A percentile compares a stretch with the other conserved stretches of the same genome.
Evolutionary conservation across 1,139 yeast species (phyloP).

Genomic region (Hyphopichia wangnamkhiaoensis): DNA sequence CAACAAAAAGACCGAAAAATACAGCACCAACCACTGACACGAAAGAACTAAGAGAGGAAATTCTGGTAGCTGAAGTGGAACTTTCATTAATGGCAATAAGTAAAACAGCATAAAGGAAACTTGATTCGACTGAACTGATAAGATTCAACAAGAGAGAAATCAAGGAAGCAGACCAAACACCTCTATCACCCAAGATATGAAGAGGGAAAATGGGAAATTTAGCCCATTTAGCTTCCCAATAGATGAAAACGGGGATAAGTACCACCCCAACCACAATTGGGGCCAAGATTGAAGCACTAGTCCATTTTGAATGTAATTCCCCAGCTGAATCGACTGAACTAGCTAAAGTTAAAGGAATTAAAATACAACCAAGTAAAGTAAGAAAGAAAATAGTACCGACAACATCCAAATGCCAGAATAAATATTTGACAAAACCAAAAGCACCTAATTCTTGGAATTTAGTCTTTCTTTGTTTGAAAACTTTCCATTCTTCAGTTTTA

Average conservation of each 20-base stretch:
- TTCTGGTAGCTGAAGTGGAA: constrained; percentile 36
- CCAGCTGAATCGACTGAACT: constrained; percentile 22
- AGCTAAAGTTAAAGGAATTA: constrained; percentile 37
- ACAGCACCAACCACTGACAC: constrained; percentile 34
- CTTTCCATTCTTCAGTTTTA: constrained; percentile 34
- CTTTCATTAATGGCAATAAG: constrained; percentile 35
- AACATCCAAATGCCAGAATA: constrained; percentile 39
- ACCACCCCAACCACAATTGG: constrained; percentile 40
- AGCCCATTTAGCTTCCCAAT: constrained; percentile 34
- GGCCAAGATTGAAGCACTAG: constrained; percentile 30
- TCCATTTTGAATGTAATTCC: constrained; percentile 31
- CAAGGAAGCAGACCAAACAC: constrained; percentile 33
- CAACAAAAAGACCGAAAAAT: constrained; percentile 34
- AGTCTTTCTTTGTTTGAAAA: constrained; percentile 20
- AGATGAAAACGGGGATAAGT: constrained; percentile 31
- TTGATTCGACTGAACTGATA: constrained; percentile 29
- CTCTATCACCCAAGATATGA: constrained; percentile 35
- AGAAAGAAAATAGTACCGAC: constrained; percentile 32
- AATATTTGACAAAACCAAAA: constrained; percentile 17
- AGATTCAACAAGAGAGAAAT: constrained; percentile 33
- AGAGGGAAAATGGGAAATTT: constrained; percentile 35
- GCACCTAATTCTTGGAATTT: constrained; percentile 26
- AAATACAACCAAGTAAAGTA: constrained; percentile 35
- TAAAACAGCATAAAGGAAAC: constrained; percentile 37
- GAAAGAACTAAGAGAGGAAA: constrained; percentile 32